Conservation (phyloP, 768 basidiomycete species). For the Mycena belliarum region DNA sequence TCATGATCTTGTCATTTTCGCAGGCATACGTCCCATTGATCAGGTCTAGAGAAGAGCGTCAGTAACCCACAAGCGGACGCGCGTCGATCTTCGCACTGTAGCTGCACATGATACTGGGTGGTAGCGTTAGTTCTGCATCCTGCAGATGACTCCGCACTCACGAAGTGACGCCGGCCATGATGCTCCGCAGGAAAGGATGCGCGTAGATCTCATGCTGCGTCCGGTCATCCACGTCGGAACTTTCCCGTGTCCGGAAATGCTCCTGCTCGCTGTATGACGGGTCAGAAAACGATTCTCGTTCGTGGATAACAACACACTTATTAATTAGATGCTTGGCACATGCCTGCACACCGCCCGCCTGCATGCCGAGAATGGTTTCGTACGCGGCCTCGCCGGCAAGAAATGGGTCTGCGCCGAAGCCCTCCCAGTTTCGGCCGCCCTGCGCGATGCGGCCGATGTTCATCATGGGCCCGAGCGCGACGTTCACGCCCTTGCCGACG, state of each 20-base stretch:
- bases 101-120: constrained; percentile 13
- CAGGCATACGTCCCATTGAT: constrained; percentile 75
- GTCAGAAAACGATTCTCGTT: background rate
- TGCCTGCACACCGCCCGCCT: constrained; percentile 77
- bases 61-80: background rate
- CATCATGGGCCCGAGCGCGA: constrained; percentile 83
- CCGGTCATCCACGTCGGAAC: constrained; percentile 76
- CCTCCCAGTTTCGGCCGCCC: constrained; percentile 93
- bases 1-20: constrained; percentile 69
- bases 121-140: background rate
- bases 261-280: constrained; percentile 62
- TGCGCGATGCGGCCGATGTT: constrained; percentile 79
- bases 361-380: constrained; percentile 84
- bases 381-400: constrained; percentile 76
- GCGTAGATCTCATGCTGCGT: constrained; percentile 78
- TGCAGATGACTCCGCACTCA: background rate
- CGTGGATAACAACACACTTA: constrained; percentile 48
- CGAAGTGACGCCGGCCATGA: constrained; percentile 69
- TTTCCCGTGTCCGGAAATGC: constrained; percentile 51
- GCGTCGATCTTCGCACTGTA: constrained; percentile 5
- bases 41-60: constrained; percentile 47
- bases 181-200: constrained; percentile 67
- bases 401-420: constrained; percentile 92
- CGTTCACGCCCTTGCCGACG: constrained; percentile 79
- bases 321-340: constrained; percentile 84